phyloP scores from a whole-genome alignment of 2,329 filamentous ascomycete species.

The Juglanconis sp. region DNA sequence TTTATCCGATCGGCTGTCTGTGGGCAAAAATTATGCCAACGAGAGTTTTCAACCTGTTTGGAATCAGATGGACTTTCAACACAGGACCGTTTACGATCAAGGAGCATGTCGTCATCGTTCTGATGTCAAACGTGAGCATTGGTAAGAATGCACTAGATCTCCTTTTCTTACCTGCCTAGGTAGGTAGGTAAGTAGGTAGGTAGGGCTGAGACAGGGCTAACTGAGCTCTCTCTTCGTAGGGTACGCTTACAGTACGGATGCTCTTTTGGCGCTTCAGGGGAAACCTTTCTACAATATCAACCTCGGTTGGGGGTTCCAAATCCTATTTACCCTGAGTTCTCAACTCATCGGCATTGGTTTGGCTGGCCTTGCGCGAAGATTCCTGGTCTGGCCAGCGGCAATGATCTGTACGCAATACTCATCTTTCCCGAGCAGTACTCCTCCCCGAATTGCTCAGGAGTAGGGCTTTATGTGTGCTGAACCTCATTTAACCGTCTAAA shows the following conservation, averaged over 20 bases:
- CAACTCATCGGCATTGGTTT: slow-evolving; percentile 53
- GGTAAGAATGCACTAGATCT: neutral
- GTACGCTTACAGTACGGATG: slow-evolving; percentile 39
- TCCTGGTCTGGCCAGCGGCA: slow-evolving; percentile 44
- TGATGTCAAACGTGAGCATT: slow-evolving; percentile 42
- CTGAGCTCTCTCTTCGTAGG: neutral
- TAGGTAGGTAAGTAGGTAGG: too few relatives aligned
- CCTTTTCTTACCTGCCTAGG: neutral
- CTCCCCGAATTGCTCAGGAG: too few relatives aligned
- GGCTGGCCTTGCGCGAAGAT: slow-evolving; percentile 47
- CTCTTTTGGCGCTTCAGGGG: slow-evolving; percentile 36
- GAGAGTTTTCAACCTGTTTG: slow-evolving; percentile 38
- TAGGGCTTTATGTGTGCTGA: too few relatives aligned
- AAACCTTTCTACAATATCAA: slow-evolving; percentile 40
- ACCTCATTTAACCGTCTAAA: neutral
- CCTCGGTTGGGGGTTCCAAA: slow-evolving; percentile 45
- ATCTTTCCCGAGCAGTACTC: too few relatives aligned
- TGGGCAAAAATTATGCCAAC: slow-evolving; percentile 42
- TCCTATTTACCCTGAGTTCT: slow-evolving; percentile 46
- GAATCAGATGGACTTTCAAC: slow-evolving; percentile 40
- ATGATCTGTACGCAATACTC: slow-evolving; percentile 40
- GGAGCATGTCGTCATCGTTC: slow-evolving; percentile 41
- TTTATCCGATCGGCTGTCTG: slow-evolving; percentile 41
- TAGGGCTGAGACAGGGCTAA: neutral
- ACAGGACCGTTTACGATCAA: slow-evolving; percentile 44